Evolutionary conservation across 768 basidiomycete genomes (phyloP).

Genomic region (Trametes cingulata): DNA sequence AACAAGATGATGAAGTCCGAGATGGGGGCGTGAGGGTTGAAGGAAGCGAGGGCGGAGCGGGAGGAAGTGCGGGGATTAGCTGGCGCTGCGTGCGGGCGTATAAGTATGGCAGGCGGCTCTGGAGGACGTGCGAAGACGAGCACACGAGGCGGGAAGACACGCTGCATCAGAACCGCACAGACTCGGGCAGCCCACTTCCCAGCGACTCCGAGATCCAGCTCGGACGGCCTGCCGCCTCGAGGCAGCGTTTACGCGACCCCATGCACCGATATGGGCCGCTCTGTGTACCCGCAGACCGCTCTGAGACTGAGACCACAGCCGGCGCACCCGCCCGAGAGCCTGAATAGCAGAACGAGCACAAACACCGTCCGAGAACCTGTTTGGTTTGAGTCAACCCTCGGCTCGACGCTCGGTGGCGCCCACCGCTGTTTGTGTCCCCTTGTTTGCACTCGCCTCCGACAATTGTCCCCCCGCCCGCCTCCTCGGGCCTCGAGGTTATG

Average conservation of each 20-base stretch:
- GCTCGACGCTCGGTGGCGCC: conserved; percentile 10
- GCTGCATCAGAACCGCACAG: conserved; percentile 19
- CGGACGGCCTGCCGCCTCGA: conserved; percentile 11
- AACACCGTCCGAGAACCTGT: neutral
- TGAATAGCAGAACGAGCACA: neutral
- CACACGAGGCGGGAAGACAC: conserved; percentile 22
- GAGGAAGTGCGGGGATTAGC: conserved; percentile 19
- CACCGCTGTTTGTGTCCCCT: conserved; percentile 9
- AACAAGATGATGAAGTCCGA: neutral
- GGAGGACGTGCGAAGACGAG: conserved; percentile 9
- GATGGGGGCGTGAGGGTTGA: conserved; percentile 5
- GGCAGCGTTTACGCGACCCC: conserved; percentile 12
- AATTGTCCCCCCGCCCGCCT: conserved; percentile 1
- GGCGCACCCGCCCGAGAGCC: neutral
- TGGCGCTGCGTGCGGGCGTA: conserved; percentile 4
- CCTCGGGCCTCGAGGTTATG: neutral
- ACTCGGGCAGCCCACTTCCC: neutral
- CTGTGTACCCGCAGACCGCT: neutral
- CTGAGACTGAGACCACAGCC: no score
- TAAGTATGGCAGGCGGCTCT: conserved; percentile 11
- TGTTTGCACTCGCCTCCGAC: conserved; percentile 1
- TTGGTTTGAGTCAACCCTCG: neutral
- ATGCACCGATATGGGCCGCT: neutral
- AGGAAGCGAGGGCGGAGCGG: neutral
- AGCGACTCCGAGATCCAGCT: neutral